These are phyloP conservation scores for Fusarium citri DNA, from an alignment of 2,329 filamentous ascomycete species.

Conservation along the genomic window DNA sequence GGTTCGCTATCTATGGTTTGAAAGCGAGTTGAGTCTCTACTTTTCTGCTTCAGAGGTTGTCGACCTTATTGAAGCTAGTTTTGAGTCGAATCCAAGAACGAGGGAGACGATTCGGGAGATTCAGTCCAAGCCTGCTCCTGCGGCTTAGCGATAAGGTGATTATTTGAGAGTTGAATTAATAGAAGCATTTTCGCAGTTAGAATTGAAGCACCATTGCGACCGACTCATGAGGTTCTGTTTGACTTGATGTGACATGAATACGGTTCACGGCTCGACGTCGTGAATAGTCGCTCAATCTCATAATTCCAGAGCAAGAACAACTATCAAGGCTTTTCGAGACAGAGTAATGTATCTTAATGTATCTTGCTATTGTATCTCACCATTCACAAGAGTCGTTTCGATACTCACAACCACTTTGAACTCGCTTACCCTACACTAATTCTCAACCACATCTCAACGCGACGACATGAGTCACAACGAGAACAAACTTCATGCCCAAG, in stretches of 20 bases:
- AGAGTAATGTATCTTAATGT: no score
- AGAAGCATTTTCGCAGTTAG: background rate
- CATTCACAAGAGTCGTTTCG: background rate
- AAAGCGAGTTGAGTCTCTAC: slow-evolving; percentile 73
- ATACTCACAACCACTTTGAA: background rate
- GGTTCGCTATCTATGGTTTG: slow-evolving; percentile 71
- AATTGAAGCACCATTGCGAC: background rate
- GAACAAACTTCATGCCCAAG: no score
- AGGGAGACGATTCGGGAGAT: slow-evolving; percentile 70
- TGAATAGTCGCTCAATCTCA: no score
- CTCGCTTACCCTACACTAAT: background rate
- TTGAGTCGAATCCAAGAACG: slow-evolving; percentile 71
- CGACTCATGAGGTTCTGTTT: background rate
- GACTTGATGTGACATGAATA: background rate
- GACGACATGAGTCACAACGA: background rate
- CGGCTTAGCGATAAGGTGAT: slow-evolving; percentile 7
- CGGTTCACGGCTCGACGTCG: no score
- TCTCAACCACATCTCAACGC: no score
- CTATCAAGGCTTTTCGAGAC: no score
- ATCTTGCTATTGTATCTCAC: no score
- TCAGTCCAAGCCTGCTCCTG: slow-evolving; percentile 60
- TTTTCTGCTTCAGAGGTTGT: slow-evolving; percentile 71
- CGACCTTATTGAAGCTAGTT: slow-evolving; percentile 71
- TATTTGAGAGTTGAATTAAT: background rate
- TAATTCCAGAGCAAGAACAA: no score